Conservation (phyloP, 1,284 basidiomycete genomes). For the Inonotus obliquus region DNA sequence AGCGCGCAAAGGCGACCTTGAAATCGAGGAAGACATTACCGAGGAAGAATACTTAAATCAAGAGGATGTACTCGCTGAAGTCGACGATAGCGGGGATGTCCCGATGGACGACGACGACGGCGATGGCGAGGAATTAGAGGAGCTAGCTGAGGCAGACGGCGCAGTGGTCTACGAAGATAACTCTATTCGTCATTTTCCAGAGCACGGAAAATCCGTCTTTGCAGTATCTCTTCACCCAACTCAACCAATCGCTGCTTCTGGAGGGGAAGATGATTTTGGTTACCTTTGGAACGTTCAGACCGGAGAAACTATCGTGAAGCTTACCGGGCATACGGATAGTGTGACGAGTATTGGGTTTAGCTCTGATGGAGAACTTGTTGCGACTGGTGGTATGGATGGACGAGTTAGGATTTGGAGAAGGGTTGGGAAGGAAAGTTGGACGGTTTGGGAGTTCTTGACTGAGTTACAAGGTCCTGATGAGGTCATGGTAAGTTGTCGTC, state of each 20-base stretch:
- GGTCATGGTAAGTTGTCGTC: constrained; percentile 72
- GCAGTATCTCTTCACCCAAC: constrained; percentile 82
- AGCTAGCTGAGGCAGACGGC: constrained; percentile 32
- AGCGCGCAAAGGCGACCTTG: constrained; percentile 34
- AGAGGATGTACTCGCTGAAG: constrained; percentile 60
- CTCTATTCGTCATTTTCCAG: constrained; percentile 61
- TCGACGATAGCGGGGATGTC: constrained; percentile 62
- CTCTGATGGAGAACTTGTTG: constrained; percentile 84
- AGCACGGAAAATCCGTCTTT: constrained; percentile 79
- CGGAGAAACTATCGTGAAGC: constrained; percentile 75
- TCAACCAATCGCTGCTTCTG: constrained; percentile 81
- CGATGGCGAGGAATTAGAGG: constrained; percentile 31
- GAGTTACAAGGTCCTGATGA: constrained; percentile 93
- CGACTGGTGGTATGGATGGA: constrained; percentile 98
- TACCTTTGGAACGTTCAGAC: constrained; percentile 91
- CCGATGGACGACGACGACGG: constrained; percentile 75
- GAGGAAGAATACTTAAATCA: constrained; percentile 49
- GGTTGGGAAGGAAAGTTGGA: constrained; percentile 69
- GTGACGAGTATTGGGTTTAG: constrained; percentile 83
- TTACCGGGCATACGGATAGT: constrained; percentile 91
- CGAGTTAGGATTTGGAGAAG: constrained; percentile 87
- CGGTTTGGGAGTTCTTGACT: constrained; percentile 88
- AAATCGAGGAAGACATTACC: constrained; percentile 36
- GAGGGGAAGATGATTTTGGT: constrained; percentile 93
- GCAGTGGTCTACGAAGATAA: constrained; percentile 52